Percentiles rank a stretch among this genome's conserved stretches.
Conservation (phyloP, 257 asterid species). For the Coffea canephora region DNA sequence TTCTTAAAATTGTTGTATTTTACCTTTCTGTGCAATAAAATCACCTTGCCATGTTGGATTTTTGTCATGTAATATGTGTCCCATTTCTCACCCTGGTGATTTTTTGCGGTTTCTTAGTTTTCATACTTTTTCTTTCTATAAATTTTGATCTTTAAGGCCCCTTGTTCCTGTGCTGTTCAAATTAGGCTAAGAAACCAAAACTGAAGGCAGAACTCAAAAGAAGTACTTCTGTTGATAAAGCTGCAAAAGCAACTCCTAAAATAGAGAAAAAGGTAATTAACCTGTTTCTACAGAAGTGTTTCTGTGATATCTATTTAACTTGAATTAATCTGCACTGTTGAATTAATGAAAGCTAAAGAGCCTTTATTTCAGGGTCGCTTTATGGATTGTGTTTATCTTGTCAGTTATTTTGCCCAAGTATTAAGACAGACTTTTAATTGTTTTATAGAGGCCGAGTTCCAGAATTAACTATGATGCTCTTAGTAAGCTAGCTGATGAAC, state of each 20-base stretch:
- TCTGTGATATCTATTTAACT: constrained; percentile 4
- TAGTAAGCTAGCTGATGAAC: constrained; percentile 33
- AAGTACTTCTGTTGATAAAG: constrained; percentile 25
- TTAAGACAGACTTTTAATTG: constrained; percentile 9
- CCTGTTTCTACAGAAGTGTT: neutral
- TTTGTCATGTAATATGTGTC: no score
- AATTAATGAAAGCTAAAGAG: neutral
- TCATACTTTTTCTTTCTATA: neutral
- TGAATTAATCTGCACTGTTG: constrained; percentile 10
- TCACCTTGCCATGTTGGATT: no score
- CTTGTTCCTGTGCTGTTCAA: constrained; percentile 9
- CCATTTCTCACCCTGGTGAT: neutral
- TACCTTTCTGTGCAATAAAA: no score
- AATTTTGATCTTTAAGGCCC: neutral
- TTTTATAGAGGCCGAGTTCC: constrained; percentile 43
- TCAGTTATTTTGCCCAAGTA: neutral
- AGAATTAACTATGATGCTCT: constrained; percentile 53
- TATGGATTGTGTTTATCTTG: neutral
- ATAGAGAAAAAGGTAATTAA: constrained; percentile 32
- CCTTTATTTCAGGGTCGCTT: neutral
- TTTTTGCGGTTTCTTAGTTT: neutral
- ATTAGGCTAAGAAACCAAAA: constrained; percentile 50
- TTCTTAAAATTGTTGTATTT: neutral
- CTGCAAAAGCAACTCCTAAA: constrained; percentile 34
- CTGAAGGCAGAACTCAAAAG: constrained; percentile 26